Percentiles rank a stretch among this genome's conserved stretches.
These are phyloP conservation scores for Candida taoyuanica DNA, from an alignment of 805 yeast species.

Conservation along the genomic window DNA sequence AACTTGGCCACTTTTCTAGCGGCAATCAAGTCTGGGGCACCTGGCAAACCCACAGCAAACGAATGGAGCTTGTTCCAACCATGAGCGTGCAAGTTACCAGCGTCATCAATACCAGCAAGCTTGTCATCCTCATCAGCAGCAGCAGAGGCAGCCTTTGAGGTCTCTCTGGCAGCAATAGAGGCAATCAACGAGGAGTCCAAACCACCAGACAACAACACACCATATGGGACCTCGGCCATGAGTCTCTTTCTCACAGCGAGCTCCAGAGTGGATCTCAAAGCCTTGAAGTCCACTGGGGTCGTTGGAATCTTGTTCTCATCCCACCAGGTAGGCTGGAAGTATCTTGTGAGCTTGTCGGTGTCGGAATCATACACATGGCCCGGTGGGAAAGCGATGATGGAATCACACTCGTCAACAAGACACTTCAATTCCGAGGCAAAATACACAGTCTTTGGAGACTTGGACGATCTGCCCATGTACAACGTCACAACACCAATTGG, in stretches of 20 bases:
- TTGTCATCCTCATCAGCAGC: conserved; percentile 44
- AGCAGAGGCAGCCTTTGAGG: conserved; percentile 61
- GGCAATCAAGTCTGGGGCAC: conserved; percentile 96
- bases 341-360: conserved; percentile 81
- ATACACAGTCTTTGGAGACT: conserved; percentile 68
- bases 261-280: conserved; percentile 78
- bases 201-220: conserved; percentile 96
- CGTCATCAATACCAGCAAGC: conserved; percentile 88
- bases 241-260: conserved; percentile 96
- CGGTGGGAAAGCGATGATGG: conserved; percentile 92
- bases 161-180: conserved; percentile 94
- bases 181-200: conserved; percentile 96
- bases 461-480: conserved; percentile 83
- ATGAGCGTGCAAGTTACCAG: conserved; percentile 74
- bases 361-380: conserved; percentile 94
- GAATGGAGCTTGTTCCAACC: conserved; percentile 87
- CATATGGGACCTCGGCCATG: conserved; percentile 99
- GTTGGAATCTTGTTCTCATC: conserved; percentile 73
- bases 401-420: conserved; percentile 90
- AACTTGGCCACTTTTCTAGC: conserved; percentile 95
- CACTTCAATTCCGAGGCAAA: conserved; percentile 96
- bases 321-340: conserved; percentile 94
- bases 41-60: conserved; percentile 94
- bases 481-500: conserved; percentile 96
- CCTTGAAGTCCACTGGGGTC: conserved; percentile 64